Percentiles rank a stretch among this genome's conserved stretches.
Conservation (phyloP, 78 protist species). For the Dictyostelium intermedium region DNA sequence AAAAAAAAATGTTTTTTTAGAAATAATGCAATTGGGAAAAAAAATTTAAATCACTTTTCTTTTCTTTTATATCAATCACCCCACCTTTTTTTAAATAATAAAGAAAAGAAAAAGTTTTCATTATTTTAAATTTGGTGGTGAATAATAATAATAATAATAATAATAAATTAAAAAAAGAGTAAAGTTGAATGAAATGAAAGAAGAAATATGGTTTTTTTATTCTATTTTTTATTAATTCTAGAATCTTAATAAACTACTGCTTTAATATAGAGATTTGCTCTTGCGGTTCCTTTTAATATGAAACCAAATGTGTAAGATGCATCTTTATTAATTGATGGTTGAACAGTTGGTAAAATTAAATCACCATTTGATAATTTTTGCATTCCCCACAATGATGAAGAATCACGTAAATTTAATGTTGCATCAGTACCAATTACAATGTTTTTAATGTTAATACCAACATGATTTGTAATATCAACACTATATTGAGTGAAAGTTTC, state of each 20-base stretch:
- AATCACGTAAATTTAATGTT: neutral
- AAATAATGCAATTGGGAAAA: too few species aligned
- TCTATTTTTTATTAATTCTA: neutral
- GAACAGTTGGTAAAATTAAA: neutral
- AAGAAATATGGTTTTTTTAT: too few species aligned
- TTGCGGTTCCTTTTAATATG: neutral
- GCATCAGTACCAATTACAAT: neutral
- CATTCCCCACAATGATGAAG: neutral
- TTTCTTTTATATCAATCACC: too few species aligned
- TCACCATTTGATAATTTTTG: neutral
- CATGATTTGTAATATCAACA: neutral
- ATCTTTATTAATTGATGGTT: neutral
- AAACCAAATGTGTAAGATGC: neutral
- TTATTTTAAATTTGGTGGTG: too few species aligned
- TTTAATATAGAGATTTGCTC: neutral
- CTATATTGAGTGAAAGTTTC: neutral
- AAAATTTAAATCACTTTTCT: too few species aligned
- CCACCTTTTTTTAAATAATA: too few species aligned
- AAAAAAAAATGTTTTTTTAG: too few species aligned
- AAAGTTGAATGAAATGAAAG: too few species aligned
- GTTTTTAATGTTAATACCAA: neutral
- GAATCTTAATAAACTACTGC: neutral
- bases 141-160: too few species aligned
- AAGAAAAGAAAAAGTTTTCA: too few species aligned
- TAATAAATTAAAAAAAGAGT: too few species aligned